Evolutionary conservation across 345 rosid species (phyloP), one percentile per base, ranked within the genome.

Genomic region (Cardamine chenopodiifolia): DNA sequence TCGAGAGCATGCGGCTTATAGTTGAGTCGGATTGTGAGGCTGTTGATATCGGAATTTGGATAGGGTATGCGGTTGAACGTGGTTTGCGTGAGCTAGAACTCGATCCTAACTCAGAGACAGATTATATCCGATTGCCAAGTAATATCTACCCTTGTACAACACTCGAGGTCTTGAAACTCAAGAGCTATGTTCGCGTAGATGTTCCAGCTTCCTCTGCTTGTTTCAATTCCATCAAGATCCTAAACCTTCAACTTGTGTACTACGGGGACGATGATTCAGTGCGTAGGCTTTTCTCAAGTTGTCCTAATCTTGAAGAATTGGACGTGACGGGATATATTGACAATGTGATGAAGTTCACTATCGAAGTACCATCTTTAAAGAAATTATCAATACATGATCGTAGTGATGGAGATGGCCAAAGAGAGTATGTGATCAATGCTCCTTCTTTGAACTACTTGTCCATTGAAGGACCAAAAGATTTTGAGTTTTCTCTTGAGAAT

Each of bases 351-450:
- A 40, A 13, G 45, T 40, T 40, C 17, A 14, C 45, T 13, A 40
- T 40, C 2, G 45, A 14, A 40, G 45, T 14, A 40, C n/a, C 45
- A 40, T 40, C 45, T 40, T 40, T 40, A 40, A 40, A 40, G 45
- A 40, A 2, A 5, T 40, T 40, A 40, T 4, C 17, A 40, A 40
- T 40, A 40, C 45, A 40, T 40, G 45, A 40, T 40, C 45, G 45
- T 40, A 40, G 45, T 40, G 45, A 40, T 14, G 17, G 45, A 40
- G 45, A 40, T 40, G 45, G 45, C 7, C n/a, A 40, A 40, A n/a
- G 71, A 35, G 72, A 34, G 50, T 67, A 67, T 53, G 62, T 53
- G 50, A 67, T 67, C 25, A 37, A 67, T 25, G 25, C 62, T 53
- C 61, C 72, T 52, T 52, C 50, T 53, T 61, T 67, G 72, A 53